Evolutionary conservation across 345 rosid species (phyloP), one percentile per base, ranked within the genome.

Genomic region (Camelina neglecta): DNA sequence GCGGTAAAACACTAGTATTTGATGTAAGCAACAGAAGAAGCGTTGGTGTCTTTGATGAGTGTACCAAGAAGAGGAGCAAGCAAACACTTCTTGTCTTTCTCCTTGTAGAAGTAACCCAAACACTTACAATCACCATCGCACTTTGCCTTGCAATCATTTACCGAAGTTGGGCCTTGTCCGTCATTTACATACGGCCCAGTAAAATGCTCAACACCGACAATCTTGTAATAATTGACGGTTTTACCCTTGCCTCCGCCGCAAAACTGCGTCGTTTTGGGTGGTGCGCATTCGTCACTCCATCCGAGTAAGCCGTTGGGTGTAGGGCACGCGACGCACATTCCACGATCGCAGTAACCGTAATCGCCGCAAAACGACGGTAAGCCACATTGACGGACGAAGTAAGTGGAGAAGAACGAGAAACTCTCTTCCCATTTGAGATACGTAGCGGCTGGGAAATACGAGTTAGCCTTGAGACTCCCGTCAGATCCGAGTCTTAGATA

Each of bases 41-140:
- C 62, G 29, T 79, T 73, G 6, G 11, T 33, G 8, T 55, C 71
- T 67, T 69, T 74, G 70, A 73, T 79, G 7, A 79, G 75, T 6
- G 82, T 74, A 10, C 74, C 74, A 2, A 79, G 79, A 38, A 53
- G 56, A 56, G 74, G 78, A 62, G 55, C 82, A 2, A 48, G n/a
- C 75, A 73, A 89, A 59, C 90, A 89, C 51, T 58, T 85, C 23
- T 78, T 82, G 12, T 79, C 70, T 8, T 82, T 79, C 58, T 58
- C 81, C 54, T 79, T 78, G 75, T 86, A 87, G 26, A 89, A 89
- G 21, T 83, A 86, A 1, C 94, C 90, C 80, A 81, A 72, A 72
- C 90, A 87, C 77, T 81, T 89, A 74, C 90, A 89, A 70, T 86
- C 87, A 11, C 56, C 67, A 9, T 71, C 84, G 18, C 88, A 92